phyloP scores from a whole-genome alignment of 495 filamentous ascomycete species.

The Neurospora sp. region DNA sequence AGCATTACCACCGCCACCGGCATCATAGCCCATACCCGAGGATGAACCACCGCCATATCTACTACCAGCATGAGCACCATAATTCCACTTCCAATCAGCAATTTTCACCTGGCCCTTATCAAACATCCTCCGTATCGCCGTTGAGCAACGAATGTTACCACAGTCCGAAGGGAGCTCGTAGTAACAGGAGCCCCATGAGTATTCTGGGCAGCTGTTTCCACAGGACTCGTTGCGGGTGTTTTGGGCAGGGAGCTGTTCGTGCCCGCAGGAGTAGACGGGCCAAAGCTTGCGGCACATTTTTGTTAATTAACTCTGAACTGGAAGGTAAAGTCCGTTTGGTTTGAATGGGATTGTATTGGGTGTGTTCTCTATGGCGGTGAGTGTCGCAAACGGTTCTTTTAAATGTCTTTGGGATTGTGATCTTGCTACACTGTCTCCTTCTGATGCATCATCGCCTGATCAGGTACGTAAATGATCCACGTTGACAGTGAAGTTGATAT shows the following conservation, averaged over 20 bases:
- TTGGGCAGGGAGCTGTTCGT: neutral
- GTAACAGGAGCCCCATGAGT: neutral
- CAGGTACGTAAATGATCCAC: too few species aligned
- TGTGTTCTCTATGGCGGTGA: neutral
- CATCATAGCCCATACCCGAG: neutral
- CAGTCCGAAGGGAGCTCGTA: neutral
- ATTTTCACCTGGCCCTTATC: neutral
- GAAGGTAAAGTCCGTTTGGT: neutral
- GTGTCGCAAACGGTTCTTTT: neutral
- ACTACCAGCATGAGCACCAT: neutral
- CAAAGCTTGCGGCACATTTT: neutral
- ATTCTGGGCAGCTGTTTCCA: neutral
- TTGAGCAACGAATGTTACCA: neutral
- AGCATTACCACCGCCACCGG: neutral
- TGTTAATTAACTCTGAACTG: neutral
- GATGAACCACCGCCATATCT: neutral
- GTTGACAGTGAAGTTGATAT: too few species aligned
- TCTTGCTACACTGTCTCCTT: neutral
- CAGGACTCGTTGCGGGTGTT: neutral
- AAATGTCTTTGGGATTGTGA: neutral
- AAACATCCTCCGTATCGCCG: neutral
- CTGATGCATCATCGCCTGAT: too few species aligned
- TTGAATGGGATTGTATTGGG: neutral
- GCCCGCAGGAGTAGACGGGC: neutral
- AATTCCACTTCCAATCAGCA: neutral